Conservation (phyloP, 768 basidiomycete genomes). For the Lactarius sanguifluus region DNA sequence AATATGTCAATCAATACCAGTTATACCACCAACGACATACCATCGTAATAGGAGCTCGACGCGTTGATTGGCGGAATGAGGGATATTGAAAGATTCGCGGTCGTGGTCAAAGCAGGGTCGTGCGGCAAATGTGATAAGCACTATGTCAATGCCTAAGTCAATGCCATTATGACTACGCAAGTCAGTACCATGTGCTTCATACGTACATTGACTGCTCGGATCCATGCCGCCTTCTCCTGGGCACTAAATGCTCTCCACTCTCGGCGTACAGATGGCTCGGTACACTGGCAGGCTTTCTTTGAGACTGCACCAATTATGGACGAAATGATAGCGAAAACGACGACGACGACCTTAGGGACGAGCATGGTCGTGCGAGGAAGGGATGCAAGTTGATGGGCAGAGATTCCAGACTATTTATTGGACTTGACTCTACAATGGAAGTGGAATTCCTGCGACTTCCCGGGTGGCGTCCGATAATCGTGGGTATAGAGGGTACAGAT, state of each 20-base stretch:
- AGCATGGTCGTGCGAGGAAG: constrained; percentile 5
- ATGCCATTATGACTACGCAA: not conserved
- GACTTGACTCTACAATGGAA: not conserved
- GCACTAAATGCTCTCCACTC: constrained; percentile 32
- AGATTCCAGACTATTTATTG: not conserved
- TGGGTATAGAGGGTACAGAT: not conserved
- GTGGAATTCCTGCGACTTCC: not conserved
- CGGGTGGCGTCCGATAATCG: constrained; percentile 2
- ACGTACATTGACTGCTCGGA: constrained; percentile 32
- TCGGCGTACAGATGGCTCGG: constrained; percentile 29
- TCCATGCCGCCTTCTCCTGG: constrained; percentile 31
- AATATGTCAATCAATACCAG: not conserved
- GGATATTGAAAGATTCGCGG: constrained; percentile 20
- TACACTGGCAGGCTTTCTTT: constrained; percentile 9
- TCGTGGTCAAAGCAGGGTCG: constrained; percentile 21
- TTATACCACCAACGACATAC: not conserved
- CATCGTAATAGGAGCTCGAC: constrained; percentile 29
- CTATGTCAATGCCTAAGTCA: constrained; percentile 15
- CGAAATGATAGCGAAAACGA: not conserved
- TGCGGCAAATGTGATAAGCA: constrained; percentile 29
- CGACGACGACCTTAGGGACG: not conserved
- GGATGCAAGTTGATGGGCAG: not conserved
- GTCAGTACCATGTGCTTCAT: not conserved
- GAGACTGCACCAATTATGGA: not conserved
- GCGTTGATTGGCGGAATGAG: constrained; percentile 27